phyloP scores from a whole-genome alignment of 371 early-diverging fungal species.

The Mortierella sp. region DNA sequence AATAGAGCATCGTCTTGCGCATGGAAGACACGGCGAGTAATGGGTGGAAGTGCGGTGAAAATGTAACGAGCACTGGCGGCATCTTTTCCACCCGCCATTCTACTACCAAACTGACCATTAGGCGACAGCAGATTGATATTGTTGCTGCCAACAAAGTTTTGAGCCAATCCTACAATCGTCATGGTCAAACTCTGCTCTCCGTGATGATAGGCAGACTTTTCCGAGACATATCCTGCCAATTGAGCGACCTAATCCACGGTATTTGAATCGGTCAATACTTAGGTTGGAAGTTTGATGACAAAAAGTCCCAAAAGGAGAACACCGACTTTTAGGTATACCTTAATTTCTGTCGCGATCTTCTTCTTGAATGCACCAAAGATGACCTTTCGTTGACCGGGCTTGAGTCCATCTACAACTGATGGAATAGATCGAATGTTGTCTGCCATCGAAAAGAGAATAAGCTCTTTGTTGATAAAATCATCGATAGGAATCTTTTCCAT shows the following conservation, averaged over 20 bases:
- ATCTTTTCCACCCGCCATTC: constrained; percentile 98
- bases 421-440: constrained; percentile 99
- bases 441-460: constrained; percentile 97
- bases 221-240: constrained; percentile 95
- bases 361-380: constrained; percentile 95
- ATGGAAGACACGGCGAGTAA: constrained; percentile 91
- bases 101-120: constrained; percentile 97
- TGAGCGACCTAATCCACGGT: constrained; percentile 75
- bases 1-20: constrained; percentile 92
- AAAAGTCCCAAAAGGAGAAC: too few relatives aligned
- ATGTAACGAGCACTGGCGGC: constrained; percentile 99
- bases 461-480: constrained; percentile 98
- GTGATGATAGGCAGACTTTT: constrained; percentile 98
- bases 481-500: constrained; percentile 81
- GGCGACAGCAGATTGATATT: constrained; percentile 96
- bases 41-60: constrained; percentile 82
- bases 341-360: constrained; percentile 89
- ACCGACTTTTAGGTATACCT: constrained; percentile 74
- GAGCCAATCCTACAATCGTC: constrained; percentile 98
- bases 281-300: too few relatives aligned
- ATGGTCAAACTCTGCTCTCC: constrained; percentile 92
- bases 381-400: constrained; percentile 99
- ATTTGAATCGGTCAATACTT: too few relatives aligned
- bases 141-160: constrained; percentile 98
- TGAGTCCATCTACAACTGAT: constrained; percentile 97